Evolutionary conservation across 2,329 filamentous ascomycete species (phyloP), one percentile per base, ranked within the genome.

Genomic region (Sphaceloma murrayae): DNA sequence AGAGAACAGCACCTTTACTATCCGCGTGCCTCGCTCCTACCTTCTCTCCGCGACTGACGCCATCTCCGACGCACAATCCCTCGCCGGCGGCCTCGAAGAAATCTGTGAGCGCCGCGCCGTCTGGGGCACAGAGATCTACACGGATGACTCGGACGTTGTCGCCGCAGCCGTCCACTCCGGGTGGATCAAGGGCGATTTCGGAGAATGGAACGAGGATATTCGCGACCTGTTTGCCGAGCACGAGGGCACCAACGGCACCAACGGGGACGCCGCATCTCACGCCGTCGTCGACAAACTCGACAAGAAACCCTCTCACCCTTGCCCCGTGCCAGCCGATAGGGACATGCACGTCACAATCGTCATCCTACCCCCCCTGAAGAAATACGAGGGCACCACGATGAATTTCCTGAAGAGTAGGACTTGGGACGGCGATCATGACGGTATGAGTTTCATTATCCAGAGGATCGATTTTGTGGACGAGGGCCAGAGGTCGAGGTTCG

Each of bases 101-200:
- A 88, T 96, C 42, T 93, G 87, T 8, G 67, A 77, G 5, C 76
- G 85, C 24, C 75, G 82, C 14, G 84, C 85, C 5, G 62, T 98
- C 0, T 98, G 89, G 88, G 91, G 91, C 1, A 91, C 86, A 0
- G 88, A 93, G 27, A 75, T 98, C 5, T 96, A 96, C 59, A 94
- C 87, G 0, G 91, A 98, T 54, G 91, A 98, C 62, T 94, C 87
- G 0, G 91, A 98, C 58, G 78, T 91, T 1, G 74, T 98, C 17
- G 89, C 87, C 0, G 88, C 89, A 2, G 89, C 88, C 48, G 89
- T 98, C 34, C 91, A 98, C 60, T 80, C 80, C 1, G 91, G 91
- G 3, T 96, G 87, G 79, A 82, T 98, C 53, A 79, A 81, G 31
- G 89, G 89, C 24, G 85, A 88, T 54, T 94, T 88, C 82, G 70